phyloP scores from a whole-genome alignment of 2,329 filamentous ascomycete species.

The Allantophomopsis lycopodina region DNA sequence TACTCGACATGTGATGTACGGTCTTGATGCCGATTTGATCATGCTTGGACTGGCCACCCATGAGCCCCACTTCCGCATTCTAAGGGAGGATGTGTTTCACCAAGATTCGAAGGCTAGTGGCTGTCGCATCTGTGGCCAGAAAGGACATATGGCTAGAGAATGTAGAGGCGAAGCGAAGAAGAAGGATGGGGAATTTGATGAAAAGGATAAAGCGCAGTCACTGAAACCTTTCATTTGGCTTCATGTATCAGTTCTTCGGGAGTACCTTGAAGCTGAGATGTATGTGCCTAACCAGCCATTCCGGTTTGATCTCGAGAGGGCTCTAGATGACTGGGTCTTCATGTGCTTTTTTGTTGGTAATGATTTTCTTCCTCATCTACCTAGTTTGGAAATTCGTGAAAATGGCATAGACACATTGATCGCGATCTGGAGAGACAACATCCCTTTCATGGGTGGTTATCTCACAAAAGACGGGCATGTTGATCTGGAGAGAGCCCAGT shows the following conservation, averaged over 20 bases:
- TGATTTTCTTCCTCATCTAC: conserved; percentile 92
- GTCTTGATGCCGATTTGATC: conserved; percentile 93
- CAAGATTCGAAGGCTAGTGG: conserved; percentile 72
- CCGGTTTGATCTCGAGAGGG: conserved; percentile 83
- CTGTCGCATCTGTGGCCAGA: conserved; percentile 84
- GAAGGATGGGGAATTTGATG: conserved; percentile 67
- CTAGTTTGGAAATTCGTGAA: conserved; percentile 93
- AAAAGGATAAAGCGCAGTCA: conserved; percentile 57
- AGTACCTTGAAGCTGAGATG: conserved; percentile 87
- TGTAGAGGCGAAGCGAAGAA: conserved; percentile 70
- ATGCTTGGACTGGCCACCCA: conserved; percentile 97
- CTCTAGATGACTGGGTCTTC: conserved; percentile 96
- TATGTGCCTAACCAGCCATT: conserved; percentile 73
- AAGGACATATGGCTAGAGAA: conserved; percentile 77
- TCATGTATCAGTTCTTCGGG: conserved; percentile 78
- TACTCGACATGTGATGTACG: conserved; percentile 95
- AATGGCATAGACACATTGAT: conserved; percentile 94
- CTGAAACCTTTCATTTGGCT: conserved; percentile 98
- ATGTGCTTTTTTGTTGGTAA: conserved; percentile 99
- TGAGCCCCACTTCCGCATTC: conserved; percentile 89
- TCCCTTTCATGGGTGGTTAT: conserved; percentile 87
- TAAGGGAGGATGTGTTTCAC: conserved; percentile 93
- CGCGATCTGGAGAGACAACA: conserved; percentile 91
- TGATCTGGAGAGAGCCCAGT: conserved; percentile 72
- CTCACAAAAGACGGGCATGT: conserved; percentile 91